phyloP scores from a whole-genome alignment of 1,284 basidiomycete genomes.

The Peniophora sp. region DNA sequence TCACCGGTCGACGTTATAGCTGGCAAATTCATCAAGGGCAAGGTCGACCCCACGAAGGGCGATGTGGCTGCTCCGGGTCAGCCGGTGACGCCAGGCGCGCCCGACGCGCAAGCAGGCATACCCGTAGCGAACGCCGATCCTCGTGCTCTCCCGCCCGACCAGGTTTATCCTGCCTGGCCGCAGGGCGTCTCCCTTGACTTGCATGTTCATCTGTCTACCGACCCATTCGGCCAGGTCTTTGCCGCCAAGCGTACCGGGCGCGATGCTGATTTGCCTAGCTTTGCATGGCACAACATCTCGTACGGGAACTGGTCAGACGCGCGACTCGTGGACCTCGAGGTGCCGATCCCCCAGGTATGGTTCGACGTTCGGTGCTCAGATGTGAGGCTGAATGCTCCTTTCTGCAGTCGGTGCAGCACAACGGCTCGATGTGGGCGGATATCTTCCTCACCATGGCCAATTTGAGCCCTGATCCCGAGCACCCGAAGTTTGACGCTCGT shows the following conservation, averaged over 20 bases:
- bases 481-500: conserved; percentile 39
- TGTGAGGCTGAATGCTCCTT: conserved; percentile 3
- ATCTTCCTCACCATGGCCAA: conserved; percentile 71
- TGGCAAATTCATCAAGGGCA: conserved; percentile 34
- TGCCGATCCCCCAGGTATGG: conserved; percentile 69
- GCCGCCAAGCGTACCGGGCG: conserved; percentile 40
- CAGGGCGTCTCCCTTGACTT: conserved; percentile 56
- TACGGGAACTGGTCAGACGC: conserved; percentile 77
- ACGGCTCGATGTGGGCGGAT: conserved; percentile 83
- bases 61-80: too few species aligned
- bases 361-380: conserved; percentile 1
- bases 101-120: conserved; percentile 14
- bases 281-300: conserved; percentile 77
- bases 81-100: conserved; percentile 13
- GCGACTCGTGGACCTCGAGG: conserved; percentile 54
- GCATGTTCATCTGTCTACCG: conserved; percentile 71
- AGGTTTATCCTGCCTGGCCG: conserved; percentile 49
- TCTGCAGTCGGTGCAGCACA: conserved; percentile 68
- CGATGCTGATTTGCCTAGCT: conserved; percentile 41
- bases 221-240: conserved; percentile 53
- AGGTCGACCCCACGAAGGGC: conserved; percentile 18
- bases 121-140: conserved; percentile 23
- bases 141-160: conserved; percentile 40
- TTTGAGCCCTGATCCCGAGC: conserved; percentile 54
- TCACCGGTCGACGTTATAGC: conserved; percentile 21